phyloP scores from a whole-genome alignment of 192 early-diverging fungal genomes.

The Gamsiella multidivaricata region DNA sequence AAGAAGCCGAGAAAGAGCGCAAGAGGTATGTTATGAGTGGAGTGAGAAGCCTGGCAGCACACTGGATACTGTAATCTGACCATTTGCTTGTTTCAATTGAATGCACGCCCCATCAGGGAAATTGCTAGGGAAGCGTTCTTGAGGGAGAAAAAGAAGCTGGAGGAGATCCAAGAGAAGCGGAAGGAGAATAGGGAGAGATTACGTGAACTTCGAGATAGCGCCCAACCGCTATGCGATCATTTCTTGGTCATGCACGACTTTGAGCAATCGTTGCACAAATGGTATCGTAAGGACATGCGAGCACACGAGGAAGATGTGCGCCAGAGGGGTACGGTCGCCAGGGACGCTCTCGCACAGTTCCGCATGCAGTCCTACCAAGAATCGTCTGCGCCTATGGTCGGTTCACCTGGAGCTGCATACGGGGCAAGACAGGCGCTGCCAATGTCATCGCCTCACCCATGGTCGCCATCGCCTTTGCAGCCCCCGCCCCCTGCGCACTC shows the following conservation, averaged over 20 bases:
- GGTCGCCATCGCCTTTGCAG: constrained; percentile 18
- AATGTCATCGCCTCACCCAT: constrained; percentile 13
- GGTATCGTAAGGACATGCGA: constrained; percentile 3
- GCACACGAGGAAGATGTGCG: constrained; percentile 14
- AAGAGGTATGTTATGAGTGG: constrained; percentile 22
- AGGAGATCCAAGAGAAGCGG: constrained; percentile 29
- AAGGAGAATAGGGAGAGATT: constrained; percentile 7
- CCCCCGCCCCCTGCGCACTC: constrained; percentile 28
- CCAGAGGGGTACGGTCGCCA: neutral
- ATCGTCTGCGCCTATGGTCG: neutral
- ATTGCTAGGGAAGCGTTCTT: constrained; percentile 32
- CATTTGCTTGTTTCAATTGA: neutral
- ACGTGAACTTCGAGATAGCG: constrained; percentile 9
- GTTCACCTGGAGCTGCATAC: constrained; percentile 3
- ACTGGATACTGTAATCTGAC: no score
- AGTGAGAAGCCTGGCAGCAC: no score
- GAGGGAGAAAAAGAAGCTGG: constrained; percentile 21
- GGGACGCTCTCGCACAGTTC: neutral
- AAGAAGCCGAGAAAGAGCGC: constrained; percentile 23
- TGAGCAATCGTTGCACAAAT: constrained; percentile 7
- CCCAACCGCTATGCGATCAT: constrained; percentile 14
- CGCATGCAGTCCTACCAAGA: neutral
- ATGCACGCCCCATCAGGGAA: constrained; percentile 8
- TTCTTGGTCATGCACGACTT: constrained; percentile 31
- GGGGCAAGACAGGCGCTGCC: constrained; percentile 2